Evolutionary conservation across 108 stramenopile genomes (phyloP).

Genomic region (Asterionellopsis glacialis): DNA sequence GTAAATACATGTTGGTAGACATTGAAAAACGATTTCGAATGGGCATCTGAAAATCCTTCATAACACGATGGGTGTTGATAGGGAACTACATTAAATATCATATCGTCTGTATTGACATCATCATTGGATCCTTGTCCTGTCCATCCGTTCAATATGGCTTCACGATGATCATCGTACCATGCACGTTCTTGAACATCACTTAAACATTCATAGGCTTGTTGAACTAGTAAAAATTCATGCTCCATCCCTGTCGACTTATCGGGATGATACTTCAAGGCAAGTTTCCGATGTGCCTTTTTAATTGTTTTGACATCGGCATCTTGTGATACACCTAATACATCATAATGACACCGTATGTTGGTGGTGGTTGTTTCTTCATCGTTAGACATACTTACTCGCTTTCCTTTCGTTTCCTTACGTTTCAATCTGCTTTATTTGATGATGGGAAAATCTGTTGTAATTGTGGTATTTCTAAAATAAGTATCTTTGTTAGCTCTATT

Average conservation of each 20-base stretch:
- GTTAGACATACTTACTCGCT: no score
- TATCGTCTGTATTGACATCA: slow-evolving; percentile 12
- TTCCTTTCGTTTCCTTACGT: no score
- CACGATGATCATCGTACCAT: slow-evolving; percentile 92
- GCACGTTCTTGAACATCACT: slow-evolving; percentile 82
- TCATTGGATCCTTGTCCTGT: slow-evolving; percentile 24
- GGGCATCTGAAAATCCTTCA: slow-evolving; percentile 54
- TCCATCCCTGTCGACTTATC: slow-evolving; percentile 64
- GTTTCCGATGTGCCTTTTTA: slow-evolving; percentile 94
- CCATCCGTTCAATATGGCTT: slow-evolving; percentile 75
- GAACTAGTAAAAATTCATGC: slow-evolving; percentile 74
- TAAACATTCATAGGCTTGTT: slow-evolving; percentile 94
- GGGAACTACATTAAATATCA: slow-evolving; percentile 75
- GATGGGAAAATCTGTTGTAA: no score
- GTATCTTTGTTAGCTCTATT: no score
- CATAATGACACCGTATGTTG: slow-evolving; percentile 76
- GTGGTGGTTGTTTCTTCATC: no score
- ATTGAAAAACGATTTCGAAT: slow-evolving; percentile 51
- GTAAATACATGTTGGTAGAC: slow-evolving; percentile 64
- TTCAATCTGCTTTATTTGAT: no score
- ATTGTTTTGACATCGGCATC: slow-evolving; percentile 82
- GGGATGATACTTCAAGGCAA: slow-evolving; percentile 91
- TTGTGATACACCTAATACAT: slow-evolving; percentile 77
- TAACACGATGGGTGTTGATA: slow-evolving; percentile 71
- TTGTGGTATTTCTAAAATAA: no score